phyloP scores from a whole-genome alignment of 371 early-diverging fungal genomes.

The Rhizopus microsporus region DNA sequence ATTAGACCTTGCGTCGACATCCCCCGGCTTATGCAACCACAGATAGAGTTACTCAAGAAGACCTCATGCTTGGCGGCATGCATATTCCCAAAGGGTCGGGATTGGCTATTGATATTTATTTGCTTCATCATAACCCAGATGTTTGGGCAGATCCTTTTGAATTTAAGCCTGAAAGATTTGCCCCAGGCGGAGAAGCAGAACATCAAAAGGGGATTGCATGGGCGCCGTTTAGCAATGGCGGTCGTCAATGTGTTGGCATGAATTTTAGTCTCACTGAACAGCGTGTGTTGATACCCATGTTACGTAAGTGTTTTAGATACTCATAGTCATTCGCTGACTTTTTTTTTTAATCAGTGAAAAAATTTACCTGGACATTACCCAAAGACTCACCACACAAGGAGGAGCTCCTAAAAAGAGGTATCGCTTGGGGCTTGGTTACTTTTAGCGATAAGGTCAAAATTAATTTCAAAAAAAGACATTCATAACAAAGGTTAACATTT shows the following conservation, averaged over 20 bases:
- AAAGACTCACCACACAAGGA: slow-evolving; percentile 20
- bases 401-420: slow-evolving; percentile 15
- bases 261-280: slow-evolving; percentile 56
- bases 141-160: slow-evolving; percentile 41
- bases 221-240: slow-evolving; percentile 52
- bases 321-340: not conserved
- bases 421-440: slow-evolving; percentile 14
- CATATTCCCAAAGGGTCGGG: slow-evolving; percentile 45
- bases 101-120: slow-evolving; percentile 37
- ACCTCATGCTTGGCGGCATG: slow-evolving; percentile 35
- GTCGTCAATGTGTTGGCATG: slow-evolving; percentile 57
- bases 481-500: not conserved
- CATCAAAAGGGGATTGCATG: slow-evolving; percentile 37
- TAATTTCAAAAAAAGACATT: slow-evolving; percentile 18
- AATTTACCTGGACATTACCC: slow-evolving; percentile 26
- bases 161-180: slow-evolving; percentile 56
- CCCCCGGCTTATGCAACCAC: slow-evolving; percentile 31
- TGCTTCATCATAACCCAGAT: slow-evolving; percentile 36
- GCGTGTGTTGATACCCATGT: slow-evolving; percentile 45
- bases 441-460: slow-evolving; percentile 13
- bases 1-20: slow-evolving; percentile 47
- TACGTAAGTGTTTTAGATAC: slow-evolving; percentile 18
- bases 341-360: slow-evolving; percentile 18
- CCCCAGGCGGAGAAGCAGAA: slow-evolving; percentile 32
- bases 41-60: slow-evolving; percentile 26